Base-by-base conservation (phyloP, 495 filamentous ascomycete species). In the Hypoxylon intermedium region DNA sequence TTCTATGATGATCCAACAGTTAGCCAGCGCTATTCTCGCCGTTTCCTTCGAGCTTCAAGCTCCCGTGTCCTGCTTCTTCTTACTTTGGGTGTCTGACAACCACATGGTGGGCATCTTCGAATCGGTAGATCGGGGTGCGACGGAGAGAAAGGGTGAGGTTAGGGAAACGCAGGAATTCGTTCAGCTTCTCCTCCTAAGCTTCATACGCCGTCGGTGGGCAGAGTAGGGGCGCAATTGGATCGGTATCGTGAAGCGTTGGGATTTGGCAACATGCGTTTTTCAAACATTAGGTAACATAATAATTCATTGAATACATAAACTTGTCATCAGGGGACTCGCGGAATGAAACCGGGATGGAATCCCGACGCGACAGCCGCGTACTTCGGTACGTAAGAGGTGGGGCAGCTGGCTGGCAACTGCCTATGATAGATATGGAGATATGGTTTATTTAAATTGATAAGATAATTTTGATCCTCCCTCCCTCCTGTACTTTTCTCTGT, bases 1-100 rank as follows among this genome's bases (percentile, higher is more conserved):
- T 77, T 98, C 94, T 98, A 60, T 53, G 56, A 37, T 54, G 31
- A 34, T 19, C 19, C 55, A 7, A 15, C 48, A 44, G 52, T 66
- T 33, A 66, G 63, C 20, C n/a, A 9, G 9, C 30, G 38, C 45
- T 11, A 15, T 30, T 21, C 23, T 54, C 47, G 12, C 33, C 12
- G 9, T 11, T 9, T 2, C 21, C 33, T 18, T 18, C 23, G 0
- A 19, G 9, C 28, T 11, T 19, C 16, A 3, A 26, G 6, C 6
- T 1, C 16, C 13, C 5, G 30, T 31, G 16, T 31, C 24, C 28
- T 26, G n/a, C 38, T 5, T 1, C 11, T 38, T 38, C 88, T 68
- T 81, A 97, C 94, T 98, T 78, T 98, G 94, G 59, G 88, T 84
- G 72, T 98, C 94, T 63, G 92, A 89, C 58, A 98, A 81, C 94